Conservation (phyloP, 2,329 filamentous ascomycete genomes). For the Colletotrichum orbiculare region DNA sequence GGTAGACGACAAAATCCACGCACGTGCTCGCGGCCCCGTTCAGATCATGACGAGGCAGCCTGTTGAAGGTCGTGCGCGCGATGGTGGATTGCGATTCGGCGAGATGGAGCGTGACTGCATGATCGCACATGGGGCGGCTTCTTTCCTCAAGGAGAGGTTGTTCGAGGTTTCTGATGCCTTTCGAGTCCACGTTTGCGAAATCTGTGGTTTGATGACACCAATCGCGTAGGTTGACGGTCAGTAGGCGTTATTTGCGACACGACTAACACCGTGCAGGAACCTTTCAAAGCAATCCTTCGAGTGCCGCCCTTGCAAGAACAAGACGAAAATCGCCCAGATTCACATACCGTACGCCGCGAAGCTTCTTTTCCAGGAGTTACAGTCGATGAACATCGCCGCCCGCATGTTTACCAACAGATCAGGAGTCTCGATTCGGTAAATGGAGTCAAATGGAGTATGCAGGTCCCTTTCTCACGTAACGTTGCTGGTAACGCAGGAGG, state of each 20-base stretch:
- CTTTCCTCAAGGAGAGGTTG: slow-evolving; percentile 96
- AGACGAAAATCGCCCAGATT: slow-evolving; percentile 97
- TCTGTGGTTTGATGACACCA: slow-evolving; percentile 98
- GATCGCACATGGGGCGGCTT: slow-evolving; percentile 98
- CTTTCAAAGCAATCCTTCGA: slow-evolving; percentile 96
- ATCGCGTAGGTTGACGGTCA: slow-evolving; percentile 81
- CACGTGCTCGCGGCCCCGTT: slow-evolving; percentile 94
- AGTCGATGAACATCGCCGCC: slow-evolving; percentile 97
- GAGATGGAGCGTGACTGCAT: slow-evolving; percentile 99
- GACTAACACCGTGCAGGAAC: slow-evolving; percentile 70
- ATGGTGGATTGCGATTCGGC: slow-evolving; percentile 98
- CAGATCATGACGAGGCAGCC: slow-evolving; percentile 98
- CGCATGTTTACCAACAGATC: slow-evolving; percentile 94
- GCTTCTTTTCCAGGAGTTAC: slow-evolving; percentile 96
- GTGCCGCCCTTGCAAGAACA: slow-evolving; percentile 98
- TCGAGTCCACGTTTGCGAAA: slow-evolving; percentile 97
- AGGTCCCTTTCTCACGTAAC: background rate
- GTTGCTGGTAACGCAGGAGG: too few species aligned
- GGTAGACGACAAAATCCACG: slow-evolving; percentile 99
- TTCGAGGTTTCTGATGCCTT: slow-evolving; percentile 99
- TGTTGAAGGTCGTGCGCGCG: slow-evolving; percentile 96
- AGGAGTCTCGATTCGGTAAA: slow-evolving; percentile 76
- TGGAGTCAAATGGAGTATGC: background rate
- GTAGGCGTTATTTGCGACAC: slow-evolving; percentile 11
- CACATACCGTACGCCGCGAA: slow-evolving; percentile 98